These are phyloP conservation scores for Nicotiana attenuata DNA, from an alignment of 257 asterid genomes.

Conservation along the genomic window DNA sequence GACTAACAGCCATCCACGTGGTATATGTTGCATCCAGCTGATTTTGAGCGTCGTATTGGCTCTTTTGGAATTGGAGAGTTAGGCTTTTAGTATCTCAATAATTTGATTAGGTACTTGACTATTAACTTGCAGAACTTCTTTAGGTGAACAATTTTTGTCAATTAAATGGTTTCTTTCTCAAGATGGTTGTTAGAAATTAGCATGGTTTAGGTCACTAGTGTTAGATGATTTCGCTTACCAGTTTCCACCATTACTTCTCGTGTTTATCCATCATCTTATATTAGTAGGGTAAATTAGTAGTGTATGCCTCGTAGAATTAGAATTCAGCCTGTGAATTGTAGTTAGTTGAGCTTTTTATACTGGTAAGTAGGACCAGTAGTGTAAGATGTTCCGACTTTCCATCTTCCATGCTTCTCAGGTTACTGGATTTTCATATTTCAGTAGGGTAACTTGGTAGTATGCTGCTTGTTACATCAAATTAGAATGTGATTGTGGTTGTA, in stretches of 20 bases:
- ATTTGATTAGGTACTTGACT: constrained; percentile 2
- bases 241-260: background rate
- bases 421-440: background rate
- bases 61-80: background rate
- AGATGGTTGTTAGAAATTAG: background rate
- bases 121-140: background rate
- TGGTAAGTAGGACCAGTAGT: background rate
- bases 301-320: background rate
- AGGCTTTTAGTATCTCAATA: background rate
- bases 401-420: background rate
- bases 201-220: background rate
- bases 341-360: background rate
- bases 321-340: background rate
- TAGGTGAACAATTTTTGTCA: background rate
- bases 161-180: background rate
- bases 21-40: constrained; percentile 12
- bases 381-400: background rate
- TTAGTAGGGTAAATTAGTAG: background rate
- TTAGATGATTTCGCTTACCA: background rate
- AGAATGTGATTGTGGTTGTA: background rate
- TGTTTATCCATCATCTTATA: background rate
- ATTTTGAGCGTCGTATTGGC: background rate
- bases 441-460: background rate
- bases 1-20: constrained; percentile 16
- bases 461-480: background rate